Percentiles rank a stretch among this genome's conserved stretches.
Evolutionary conservation across 495 filamentous ascomycete genomes (phyloP).

Genomic region (Schizothecium vesticola): DNA sequence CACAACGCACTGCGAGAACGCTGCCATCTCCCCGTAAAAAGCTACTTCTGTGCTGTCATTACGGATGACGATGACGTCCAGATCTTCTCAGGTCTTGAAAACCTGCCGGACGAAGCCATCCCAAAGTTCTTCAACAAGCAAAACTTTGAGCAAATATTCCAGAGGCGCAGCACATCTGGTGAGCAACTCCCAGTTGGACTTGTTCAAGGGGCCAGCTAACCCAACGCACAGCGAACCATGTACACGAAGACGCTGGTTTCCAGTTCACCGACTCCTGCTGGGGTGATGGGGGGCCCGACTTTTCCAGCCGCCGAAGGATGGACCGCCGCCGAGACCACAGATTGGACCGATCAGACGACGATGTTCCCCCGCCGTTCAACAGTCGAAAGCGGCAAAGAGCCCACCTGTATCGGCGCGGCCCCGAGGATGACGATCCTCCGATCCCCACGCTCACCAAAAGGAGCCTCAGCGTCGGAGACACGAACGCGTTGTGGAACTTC

Average conservation of each 20-base stretch:
- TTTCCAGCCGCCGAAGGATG: constrained; percentile 6
- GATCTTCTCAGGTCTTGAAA: constrained; percentile 29
- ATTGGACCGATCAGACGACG: constrained; percentile 11
- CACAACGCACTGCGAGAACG: constrained; percentile 34
- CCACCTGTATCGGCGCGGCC: constrained; percentile 21
- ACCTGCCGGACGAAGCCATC: constrained; percentile 22
- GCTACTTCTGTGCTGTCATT: constrained; percentile 34
- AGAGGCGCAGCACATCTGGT: constrained; percentile 14
- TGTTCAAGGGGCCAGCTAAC: not conserved
- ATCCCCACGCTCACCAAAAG: constrained; percentile 21
- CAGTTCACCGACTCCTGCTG: constrained; percentile 8
- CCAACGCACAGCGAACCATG: not conserved
- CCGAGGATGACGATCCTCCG: constrained; percentile 26
- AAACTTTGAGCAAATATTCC: constrained; percentile 18
- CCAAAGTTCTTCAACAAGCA: constrained; percentile 31
- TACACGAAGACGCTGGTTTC: constrained; percentile 7
- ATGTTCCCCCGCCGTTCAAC: constrained; percentile 11
- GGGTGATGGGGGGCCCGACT: constrained; percentile 8
- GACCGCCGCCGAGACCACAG: constrained; percentile 10
- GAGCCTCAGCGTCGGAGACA: constrained; percentile 52
- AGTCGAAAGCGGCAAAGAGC: constrained; percentile 34
- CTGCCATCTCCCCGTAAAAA: constrained; percentile 32
- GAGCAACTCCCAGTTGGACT: not conserved
- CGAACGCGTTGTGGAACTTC: constrained; percentile 53
- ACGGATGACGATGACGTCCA: constrained; percentile 28